These are phyloP conservation scores for Pestalotiopsis sp. DNA, from an alignment of 2,329 filamentous ascomycete genomes.

Conservation along the genomic window DNA sequence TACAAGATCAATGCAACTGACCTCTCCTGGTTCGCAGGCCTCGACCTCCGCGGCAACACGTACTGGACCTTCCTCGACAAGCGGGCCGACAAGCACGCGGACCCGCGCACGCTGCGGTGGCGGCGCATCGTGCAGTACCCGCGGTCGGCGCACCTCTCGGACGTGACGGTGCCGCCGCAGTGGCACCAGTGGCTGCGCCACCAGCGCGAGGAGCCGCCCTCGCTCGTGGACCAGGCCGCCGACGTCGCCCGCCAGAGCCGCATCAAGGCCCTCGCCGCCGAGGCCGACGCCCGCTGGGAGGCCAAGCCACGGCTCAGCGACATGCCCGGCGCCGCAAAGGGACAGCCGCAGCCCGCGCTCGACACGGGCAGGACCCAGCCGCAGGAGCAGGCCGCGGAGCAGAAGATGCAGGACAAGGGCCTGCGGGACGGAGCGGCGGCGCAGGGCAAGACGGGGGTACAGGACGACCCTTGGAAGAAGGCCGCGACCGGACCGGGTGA, in stretches of 20 bases:
- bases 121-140: conserved; percentile 66
- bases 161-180: conserved; percentile 59
- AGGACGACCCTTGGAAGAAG: conserved; percentile 61
- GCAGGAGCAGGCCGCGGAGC: conserved; percentile 18
- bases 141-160: conserved; percentile 52
- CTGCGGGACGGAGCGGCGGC: conserved; percentile 10
- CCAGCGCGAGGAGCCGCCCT: conserved; percentile 56
- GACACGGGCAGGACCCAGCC: conserved; percentile 22
- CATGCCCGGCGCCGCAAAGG: conserved; percentile 4
- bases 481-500: conserved; percentile 58
- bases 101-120: conserved; percentile 46
- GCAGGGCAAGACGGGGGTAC: conserved; percentile 13
- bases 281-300: conserved; percentile 67
- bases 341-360: conserved; percentile 31
- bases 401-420: background rate
- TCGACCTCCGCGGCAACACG: conserved; percentile 68
- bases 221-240: conserved; percentile 55
- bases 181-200: conserved; percentile 74
- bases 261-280: conserved; percentile 58
- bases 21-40: conserved; percentile 43
- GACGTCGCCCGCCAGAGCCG: conserved; percentile 56
- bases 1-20: background rate
- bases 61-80: conserved; percentile 68
- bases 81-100: conserved; percentile 17
- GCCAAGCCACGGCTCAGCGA: conserved; percentile 50